Evolutionary conservation across 495 filamentous ascomycete species (phyloP).

Genomic region (Annulohypoxylon nitens): DNA sequence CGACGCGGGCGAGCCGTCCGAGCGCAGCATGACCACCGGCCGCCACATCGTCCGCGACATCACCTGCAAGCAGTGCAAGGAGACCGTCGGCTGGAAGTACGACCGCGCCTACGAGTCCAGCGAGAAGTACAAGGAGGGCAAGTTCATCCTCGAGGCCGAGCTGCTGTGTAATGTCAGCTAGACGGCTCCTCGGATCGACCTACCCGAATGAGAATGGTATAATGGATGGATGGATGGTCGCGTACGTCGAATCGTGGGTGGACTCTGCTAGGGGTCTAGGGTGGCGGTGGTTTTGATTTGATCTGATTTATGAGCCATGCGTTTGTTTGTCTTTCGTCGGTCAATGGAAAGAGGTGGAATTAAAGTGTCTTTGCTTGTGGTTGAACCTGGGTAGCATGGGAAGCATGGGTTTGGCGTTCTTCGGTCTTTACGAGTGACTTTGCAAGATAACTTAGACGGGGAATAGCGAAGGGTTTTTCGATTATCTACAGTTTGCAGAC

Average conservation of each 20-base stretch:
- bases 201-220: not conserved
- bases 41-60: slow-evolving; percentile 95
- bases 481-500: slow-evolving; percentile 9
- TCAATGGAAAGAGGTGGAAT: not conserved
- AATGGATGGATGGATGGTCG: not conserved
- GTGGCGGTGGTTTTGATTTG: not conserved
- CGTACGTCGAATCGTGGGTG: not conserved
- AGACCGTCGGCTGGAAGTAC: slow-evolving; percentile 98
- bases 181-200: slow-evolving; percentile 1
- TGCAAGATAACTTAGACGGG: slow-evolving; percentile 17
- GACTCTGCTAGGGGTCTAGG: too few species aligned
- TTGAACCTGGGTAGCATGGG: slow-evolving; percentile 14
- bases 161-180: slow-evolving; percentile 82
- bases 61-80: slow-evolving; percentile 85
- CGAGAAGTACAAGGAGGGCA: slow-evolving; percentile 99
- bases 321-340: not conserved
- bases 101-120: slow-evolving; percentile 91
- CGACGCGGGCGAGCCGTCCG: slow-evolving; percentile 79
- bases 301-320: not conserved
- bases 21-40: slow-evolving; percentile 99
- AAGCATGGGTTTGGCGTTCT: slow-evolving; percentile 37
- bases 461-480: not conserved
- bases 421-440: not conserved
- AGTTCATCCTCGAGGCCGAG: slow-evolving; percentile 96
- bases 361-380: not conserved